Evolutionary conservation across 768 basidiomycete genomes (phyloP).

Genomic region (Pisolithus marmoratus): DNA sequence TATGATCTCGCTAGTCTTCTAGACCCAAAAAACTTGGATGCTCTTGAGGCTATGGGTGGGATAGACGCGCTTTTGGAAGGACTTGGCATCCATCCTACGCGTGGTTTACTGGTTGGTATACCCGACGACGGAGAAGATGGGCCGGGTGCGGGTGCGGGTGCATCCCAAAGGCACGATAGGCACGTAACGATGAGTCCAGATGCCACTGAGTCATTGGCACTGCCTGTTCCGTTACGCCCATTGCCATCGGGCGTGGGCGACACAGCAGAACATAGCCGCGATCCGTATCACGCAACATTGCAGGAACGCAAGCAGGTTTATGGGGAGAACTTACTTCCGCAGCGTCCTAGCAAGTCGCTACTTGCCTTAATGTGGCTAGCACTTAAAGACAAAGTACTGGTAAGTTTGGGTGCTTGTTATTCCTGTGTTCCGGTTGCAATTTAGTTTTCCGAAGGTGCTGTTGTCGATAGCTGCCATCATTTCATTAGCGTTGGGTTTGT

Average conservation of each 20-base stretch:
- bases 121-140: not conserved
- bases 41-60: slow-evolving; percentile 69
- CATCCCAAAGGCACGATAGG: slow-evolving; percentile 30
- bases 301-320: slow-evolving; percentile 64
- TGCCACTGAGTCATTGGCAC: slow-evolving; percentile 16
- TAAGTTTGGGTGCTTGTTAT: slow-evolving; percentile 32
- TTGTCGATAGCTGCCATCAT: slow-evolving; percentile 89
- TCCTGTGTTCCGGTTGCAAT: slow-evolving; percentile 5
- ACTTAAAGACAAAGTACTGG: slow-evolving; percentile 85
- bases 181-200: slow-evolving; percentile 11
- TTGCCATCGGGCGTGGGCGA: not conserved
- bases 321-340: slow-evolving; percentile 71
- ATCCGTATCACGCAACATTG: slow-evolving; percentile 36
- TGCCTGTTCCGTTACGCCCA: not conserved
- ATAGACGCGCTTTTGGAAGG: slow-evolving; percentile 57
- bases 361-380: slow-evolving; percentile 80
- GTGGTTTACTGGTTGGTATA: slow-evolving; percentile 32
- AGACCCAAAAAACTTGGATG: slow-evolving; percentile 78
- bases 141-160: slow-evolving; percentile 26
- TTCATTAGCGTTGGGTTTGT: slow-evolving; percentile 89
- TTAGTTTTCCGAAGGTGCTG: slow-evolving; percentile 51
- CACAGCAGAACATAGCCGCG: slow-evolving; percentile 1
- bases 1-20: slow-evolving; percentile 76
- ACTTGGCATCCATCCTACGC: slow-evolving; percentile 60
- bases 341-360: slow-evolving; percentile 61